Conservation (phyloP, 768 basidiomycete species). For the Tulasnella sp. region DNA sequence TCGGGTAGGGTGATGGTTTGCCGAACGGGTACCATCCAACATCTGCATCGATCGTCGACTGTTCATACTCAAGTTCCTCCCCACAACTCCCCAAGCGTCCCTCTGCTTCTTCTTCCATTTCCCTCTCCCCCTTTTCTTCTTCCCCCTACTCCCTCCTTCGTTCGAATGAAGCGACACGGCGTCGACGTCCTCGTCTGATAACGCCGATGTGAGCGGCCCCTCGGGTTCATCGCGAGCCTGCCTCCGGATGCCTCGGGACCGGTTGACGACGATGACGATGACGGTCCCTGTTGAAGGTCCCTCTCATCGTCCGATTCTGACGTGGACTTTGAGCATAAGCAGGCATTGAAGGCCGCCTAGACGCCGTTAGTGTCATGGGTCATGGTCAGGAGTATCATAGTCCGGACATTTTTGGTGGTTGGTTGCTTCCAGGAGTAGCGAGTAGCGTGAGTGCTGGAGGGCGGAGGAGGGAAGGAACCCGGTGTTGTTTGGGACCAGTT, state of each 20-base stretch:
- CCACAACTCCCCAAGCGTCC: conserved; percentile 3
- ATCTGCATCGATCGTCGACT: neutral
- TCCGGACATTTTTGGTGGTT: neutral
- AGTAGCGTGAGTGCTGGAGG: neutral
- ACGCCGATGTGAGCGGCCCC: neutral
- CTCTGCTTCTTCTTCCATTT: conserved; percentile 1
- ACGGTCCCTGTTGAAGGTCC: neutral
- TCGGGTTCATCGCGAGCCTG: conserved; percentile 9
- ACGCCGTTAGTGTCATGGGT: neutral
- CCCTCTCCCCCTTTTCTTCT: neutral
- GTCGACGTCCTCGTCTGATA: conserved; percentile 6
- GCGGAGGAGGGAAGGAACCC: too few species aligned
- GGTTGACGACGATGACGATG: neutral
- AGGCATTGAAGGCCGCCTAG: neutral
- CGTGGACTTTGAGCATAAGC: neutral
- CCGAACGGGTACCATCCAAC: conserved; percentile 14
- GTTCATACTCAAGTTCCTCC: neutral
- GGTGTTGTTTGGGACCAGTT: too few species aligned
- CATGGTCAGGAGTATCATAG: neutral
- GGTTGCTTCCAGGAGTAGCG: neutral
- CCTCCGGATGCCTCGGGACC: neutral
- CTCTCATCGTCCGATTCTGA: neutral
- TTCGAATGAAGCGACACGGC: conserved; percentile 11
- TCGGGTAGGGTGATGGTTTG: neutral
- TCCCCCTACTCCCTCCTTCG: neutral